A percentile compares a stretch with the other conserved stretches of the same genome.
These are phyloP conservation scores for Annona squamosa DNA, from an alignment of 164 flowering plant genomes.

Conservation along the genomic window DNA sequence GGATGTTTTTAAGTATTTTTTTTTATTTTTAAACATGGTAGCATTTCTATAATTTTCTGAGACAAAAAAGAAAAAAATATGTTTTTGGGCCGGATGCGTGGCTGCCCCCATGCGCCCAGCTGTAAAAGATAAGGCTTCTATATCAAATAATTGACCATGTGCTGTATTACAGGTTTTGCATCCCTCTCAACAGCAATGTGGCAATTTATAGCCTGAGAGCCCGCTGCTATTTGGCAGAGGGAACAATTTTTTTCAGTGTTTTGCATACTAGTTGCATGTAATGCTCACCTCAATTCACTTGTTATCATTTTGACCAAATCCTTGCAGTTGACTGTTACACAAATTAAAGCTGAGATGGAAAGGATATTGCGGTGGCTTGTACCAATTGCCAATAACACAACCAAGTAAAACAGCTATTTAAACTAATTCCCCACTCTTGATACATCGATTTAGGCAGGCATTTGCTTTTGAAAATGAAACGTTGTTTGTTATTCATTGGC, in stretches of 20 bases:
- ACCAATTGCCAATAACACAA: constrained; percentile 90
- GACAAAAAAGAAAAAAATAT: no score
- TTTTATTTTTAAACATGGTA: no score
- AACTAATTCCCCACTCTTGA: neutral
- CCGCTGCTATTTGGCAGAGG: no score
- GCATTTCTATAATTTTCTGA: no score
- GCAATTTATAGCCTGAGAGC: no score
- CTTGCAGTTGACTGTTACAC: constrained; percentile 68
- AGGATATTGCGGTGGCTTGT: constrained; percentile 96
- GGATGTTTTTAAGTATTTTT: no score
- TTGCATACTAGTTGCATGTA: neutral
- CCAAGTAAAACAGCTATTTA: constrained; percentile 49
- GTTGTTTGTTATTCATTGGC: neutral
- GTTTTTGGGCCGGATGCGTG: no score
- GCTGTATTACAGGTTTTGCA: neutral
- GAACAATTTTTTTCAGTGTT: neutral
- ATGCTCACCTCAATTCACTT: neutral
- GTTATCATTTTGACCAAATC: neutral
- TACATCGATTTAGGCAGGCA: neutral
- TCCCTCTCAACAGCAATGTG: neutral
- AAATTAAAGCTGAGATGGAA: constrained; percentile 97
- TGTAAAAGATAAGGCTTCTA: no score
- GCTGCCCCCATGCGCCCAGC: no score
- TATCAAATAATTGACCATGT: no score
- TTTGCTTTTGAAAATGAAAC: neutral